Evolutionary conservation across 2,329 filamentous ascomycete genomes (phyloP).

Genomic region (Aspergillus tubingensis): DNA sequence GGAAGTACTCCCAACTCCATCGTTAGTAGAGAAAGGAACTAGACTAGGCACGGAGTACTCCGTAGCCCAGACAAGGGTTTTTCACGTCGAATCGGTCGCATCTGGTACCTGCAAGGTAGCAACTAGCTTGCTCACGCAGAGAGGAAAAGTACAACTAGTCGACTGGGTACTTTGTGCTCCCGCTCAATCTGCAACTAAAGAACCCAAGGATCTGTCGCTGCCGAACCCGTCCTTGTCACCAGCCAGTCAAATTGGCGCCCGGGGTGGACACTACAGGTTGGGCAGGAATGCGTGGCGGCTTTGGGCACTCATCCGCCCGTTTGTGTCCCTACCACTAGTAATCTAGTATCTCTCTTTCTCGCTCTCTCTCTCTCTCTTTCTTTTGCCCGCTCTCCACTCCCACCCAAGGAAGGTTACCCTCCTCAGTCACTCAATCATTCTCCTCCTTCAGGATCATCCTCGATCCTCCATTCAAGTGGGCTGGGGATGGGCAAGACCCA

Average conservation of each 20-base stretch:
- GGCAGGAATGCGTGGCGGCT: conserved; percentile 40
- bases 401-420: neutral
- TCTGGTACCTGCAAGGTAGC: neutral
- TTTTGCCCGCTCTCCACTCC: neutral
- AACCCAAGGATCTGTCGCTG: neutral
- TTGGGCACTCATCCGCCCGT: conserved; percentile 34
- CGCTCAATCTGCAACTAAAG: conserved; percentile 1
- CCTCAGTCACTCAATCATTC: neutral
- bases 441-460: neutral
- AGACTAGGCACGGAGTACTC: neutral
- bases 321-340: conserved; percentile 1
- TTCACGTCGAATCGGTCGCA: neutral
- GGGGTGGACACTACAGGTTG: conserved; percentile 28
- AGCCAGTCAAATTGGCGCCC: conserved; percentile 9
- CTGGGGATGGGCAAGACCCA: neutral
- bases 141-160: neutral
- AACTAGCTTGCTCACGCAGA: neutral
- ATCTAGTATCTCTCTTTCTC: neutral
- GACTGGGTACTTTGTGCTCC: neutral
- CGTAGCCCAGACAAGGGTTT: neutral
- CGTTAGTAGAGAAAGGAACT: too few relatives aligned
- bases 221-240: neutral
- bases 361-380: too few relatives aligned
- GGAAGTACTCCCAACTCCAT: neutral
- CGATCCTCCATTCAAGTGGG: conserved; percentile 1